Evolutionary conservation across 768 basidiomycete species (phyloP), one percentile per base, ranked within the genome.

Genomic region (Chalciporus sphaerocephalus): DNA sequence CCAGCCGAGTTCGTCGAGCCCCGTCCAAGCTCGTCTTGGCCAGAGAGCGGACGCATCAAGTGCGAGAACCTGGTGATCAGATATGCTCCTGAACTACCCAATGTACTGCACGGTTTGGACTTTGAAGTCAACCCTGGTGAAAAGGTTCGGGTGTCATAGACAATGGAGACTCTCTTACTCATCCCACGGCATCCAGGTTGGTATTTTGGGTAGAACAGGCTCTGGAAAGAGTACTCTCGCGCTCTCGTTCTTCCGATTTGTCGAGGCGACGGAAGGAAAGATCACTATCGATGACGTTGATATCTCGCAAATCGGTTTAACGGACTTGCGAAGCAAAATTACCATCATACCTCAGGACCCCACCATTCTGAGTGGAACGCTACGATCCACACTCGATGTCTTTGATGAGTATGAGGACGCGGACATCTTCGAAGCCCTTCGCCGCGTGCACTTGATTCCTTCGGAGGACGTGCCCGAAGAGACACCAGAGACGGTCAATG

Each of bases 291-390:
- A 92, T 59, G 86, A 73, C n/a, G 38, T 89, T 10, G 86, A 93
- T 54, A 91, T 91, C 47, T 73, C 88, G 22, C 73, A 74, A 44
- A 79, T 93, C 43, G 92, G 91, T 16, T 69, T 94, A 27, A 86
- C 85, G 0, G 89, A 93, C 59, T 73, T 96, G 28, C 78, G 92
- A 18, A 83, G 80, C 44, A 77, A 74, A 33, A 69, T 92, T 43
- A 92, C 87, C 40, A 83, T 88, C 55, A 84, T 87, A 38, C 83
- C 83, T 55, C 83, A 94, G 83, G 92, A 94, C 58, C 92, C 92
- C 0, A 87, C 84, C 0, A 88, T 95, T 52, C 64, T 93, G 53
- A 90, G 87, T 47, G 92, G 92, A 8, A 89, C 81, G 6, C 48
- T 93, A 15, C 79, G 89, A 25, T 83, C 86, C 0, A 85, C 89